phyloP scores from a whole-genome alignment of 176 grass and related monocot genomes.

The Tillandsia leiboldiana region DNA sequence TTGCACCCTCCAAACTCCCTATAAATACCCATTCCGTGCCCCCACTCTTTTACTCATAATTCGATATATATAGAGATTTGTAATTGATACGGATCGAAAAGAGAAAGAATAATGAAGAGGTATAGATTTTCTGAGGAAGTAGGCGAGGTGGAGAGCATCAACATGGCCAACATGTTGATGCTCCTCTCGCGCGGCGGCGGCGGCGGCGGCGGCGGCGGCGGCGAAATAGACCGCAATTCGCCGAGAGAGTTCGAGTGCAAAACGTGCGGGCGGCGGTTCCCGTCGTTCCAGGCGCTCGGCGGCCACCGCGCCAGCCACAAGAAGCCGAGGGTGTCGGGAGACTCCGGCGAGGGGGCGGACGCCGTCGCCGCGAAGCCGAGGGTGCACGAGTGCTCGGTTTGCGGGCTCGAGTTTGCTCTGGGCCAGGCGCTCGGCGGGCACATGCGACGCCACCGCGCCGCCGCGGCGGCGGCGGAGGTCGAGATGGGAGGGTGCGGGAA shows the following conservation, averaged over 20 bases:
- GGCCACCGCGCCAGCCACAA: constrained; percentile 94
- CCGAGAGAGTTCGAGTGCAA: constrained; percentile 87
- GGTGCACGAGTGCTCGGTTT: constrained; percentile 87
- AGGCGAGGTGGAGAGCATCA: constrained; percentile 32
- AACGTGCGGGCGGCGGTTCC: constrained; percentile 75
- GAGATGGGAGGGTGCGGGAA: too few relatives aligned
- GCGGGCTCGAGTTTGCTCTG: constrained; percentile 84
- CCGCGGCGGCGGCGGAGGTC: background rate
- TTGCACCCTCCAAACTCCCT: background rate
- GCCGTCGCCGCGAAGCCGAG: constrained; percentile 42
- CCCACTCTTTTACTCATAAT: background rate
- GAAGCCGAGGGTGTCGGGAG: constrained; percentile 45
- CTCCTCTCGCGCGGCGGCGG: constrained; percentile 38
- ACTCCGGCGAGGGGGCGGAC: background rate
- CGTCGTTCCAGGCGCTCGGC: constrained; percentile 89
- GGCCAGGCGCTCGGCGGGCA: constrained; percentile 95
- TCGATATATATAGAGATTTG: background rate
- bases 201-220: background rate
- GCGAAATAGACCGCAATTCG: background rate
- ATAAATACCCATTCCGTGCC: background rate
- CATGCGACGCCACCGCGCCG: constrained; percentile 73
- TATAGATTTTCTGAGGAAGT: constrained; percentile 28
- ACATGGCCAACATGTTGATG: constrained; percentile 57
- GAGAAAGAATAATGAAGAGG: constrained; percentile 28
- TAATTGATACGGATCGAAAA: too few relatives aligned